phyloP scores from a whole-genome alignment of 1,139 yeast species.

The Suhomyces panamericanus region DNA sequence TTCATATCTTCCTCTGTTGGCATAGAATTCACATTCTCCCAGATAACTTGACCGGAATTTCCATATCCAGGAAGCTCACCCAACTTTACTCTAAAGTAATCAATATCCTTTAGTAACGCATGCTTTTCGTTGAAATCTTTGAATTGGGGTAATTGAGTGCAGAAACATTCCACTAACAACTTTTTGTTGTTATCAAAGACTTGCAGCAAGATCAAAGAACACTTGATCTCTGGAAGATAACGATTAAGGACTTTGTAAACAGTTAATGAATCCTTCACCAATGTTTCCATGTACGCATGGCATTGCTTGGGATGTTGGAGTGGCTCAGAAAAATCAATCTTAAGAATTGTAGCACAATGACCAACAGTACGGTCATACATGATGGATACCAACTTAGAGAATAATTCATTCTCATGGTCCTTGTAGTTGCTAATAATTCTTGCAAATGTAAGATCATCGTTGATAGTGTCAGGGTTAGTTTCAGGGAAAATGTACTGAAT shows the following conservation, averaged over 20 bases:
- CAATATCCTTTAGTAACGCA: constrained; percentile 59
- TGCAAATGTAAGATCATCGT: constrained; percentile 41
- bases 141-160: constrained; percentile 51
- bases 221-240: constrained; percentile 56
- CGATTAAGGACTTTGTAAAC: constrained; percentile 61
- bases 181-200: constrained; percentile 64
- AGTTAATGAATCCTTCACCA: constrained; percentile 66
- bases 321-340: constrained; percentile 53
- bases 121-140: constrained; percentile 56
- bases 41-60: constrained; percentile 61
- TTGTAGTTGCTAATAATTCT: constrained; percentile 39
- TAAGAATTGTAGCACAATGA: constrained; percentile 48
- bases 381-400: constrained; percentile 62
- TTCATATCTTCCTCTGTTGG: constrained; percentile 51
- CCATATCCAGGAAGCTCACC: constrained; percentile 65
- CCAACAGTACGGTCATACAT: constrained; percentile 64
- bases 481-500: constrained; percentile 21
- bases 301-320: constrained; percentile 44
- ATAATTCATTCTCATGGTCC: constrained; percentile 69
- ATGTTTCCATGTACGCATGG: constrained; percentile 63
- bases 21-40: constrained; percentile 63
- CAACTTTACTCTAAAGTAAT: constrained; percentile 61
- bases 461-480: background rate
- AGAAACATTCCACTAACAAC: constrained; percentile 54
- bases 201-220: constrained; percentile 50